Evolutionary conservation across 768 basidiomycete genomes (phyloP), one percentile per base, ranked within the genome.

Genomic region (Pholiota microspora): DNA sequence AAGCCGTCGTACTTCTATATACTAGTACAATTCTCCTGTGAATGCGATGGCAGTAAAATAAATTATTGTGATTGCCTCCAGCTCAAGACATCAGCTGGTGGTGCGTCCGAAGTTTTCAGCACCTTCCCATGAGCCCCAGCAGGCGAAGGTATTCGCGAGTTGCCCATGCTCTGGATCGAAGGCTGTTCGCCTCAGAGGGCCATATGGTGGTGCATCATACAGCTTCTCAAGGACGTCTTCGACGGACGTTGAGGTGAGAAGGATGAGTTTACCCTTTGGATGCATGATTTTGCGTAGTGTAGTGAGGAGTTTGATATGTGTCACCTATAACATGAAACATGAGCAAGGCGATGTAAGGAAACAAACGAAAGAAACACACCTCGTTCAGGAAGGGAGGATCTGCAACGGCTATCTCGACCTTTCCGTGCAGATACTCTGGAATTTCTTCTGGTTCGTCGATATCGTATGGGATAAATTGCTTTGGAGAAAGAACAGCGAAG

Each of bases 361-460:
- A 50, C 29, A 18, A 53, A 16, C 21, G 38, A 38, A 34, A 34
- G 7, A 49, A 34, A 63, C 70, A 24, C 36, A 76, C 77, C 66
- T 77, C 76, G 47, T 77, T 77, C 31, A 79, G 60, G 52, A 76
- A 79, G 2, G 77, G 77, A 10, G 78, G 78, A 52, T 79, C 78
- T 1, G 69, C 72, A 25, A 79, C 66, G 0, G 65, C 72, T 15
- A 78, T 55, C 51, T 78, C 77, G 7, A 78, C 61, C 12, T 52
- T 57, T 18, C 61, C 71, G 25, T 59, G 64, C 21, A 76, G 46
- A 9, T 55, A 36, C 15, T 67, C 68, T 1, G 77, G 76, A 53
- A 77, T 67, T 5, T 51, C 61, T 25, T 74, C 72, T 25, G 76
- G 75, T 45, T 77, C 73, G 56, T 78, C 69, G 53, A 79, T 62